Conservation (phyloP, 805 yeast species). For the Candida xiaguanensis region DNA sequence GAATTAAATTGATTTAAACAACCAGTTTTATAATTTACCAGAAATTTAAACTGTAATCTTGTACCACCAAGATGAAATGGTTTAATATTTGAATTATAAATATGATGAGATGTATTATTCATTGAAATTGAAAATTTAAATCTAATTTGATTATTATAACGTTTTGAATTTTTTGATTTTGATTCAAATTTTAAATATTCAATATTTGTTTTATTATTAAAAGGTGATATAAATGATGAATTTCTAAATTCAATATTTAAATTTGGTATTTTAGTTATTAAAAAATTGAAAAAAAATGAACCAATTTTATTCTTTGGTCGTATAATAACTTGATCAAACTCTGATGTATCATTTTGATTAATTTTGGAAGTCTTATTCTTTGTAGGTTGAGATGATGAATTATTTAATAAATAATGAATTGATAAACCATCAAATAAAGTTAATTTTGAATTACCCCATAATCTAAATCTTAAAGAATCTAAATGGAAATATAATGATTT, state of each 20-base stretch:
- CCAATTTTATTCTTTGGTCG: slow-evolving; percentile 16
- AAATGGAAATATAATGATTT: slow-evolving; percentile 14
- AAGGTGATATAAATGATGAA: slow-evolving; percentile 7
- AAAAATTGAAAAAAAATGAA: slow-evolving; percentile 10
- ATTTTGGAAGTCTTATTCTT: not conserved
- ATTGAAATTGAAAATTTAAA: slow-evolving; percentile 12
- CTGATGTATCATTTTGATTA: slow-evolving; percentile 1
- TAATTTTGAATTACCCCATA: slow-evolving; percentile 37
- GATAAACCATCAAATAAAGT: slow-evolving; percentile 26
- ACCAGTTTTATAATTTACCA: slow-evolving; percentile 6
- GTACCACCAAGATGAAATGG: slow-evolving; percentile 7
- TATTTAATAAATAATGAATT: not conserved
- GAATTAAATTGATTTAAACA: slow-evolving; percentile 2
- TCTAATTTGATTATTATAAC: slow-evolving; percentile 16
- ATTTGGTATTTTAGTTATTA: slow-evolving; percentile 18
- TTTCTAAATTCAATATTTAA: slow-evolving; percentile 21
- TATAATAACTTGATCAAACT: slow-evolving; percentile 8
- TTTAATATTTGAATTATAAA: not conserved
- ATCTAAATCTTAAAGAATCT: slow-evolving; percentile 24
- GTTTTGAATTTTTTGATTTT: slow-evolving; percentile 18
- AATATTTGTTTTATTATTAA: slow-evolving; percentile 9
- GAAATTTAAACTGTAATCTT: slow-evolving; percentile 4
- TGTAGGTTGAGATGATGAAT: not conserved
- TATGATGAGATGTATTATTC: slow-evolving; percentile 9
- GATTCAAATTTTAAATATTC: slow-evolving; percentile 21